Percentiles rank a stretch among this genome's conserved stretches.
Evolutionary conservation across 2,329 filamentous ascomycete species (phyloP).

Genomic region (Xylariaceae sp.): DNA sequence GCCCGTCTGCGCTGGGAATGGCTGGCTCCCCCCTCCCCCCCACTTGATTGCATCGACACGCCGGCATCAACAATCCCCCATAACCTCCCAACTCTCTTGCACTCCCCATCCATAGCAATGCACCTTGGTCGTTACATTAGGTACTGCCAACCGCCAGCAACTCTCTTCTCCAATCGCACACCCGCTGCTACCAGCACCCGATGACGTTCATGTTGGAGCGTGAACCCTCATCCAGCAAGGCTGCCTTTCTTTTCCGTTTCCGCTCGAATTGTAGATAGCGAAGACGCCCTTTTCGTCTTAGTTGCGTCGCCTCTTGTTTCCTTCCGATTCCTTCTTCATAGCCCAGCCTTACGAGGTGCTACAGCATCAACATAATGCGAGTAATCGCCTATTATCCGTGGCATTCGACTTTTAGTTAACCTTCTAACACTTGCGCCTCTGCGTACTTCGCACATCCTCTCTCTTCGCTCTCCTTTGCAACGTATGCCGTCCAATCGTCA

Average conservation of each 20-base stretch:
- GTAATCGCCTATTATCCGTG: conserved; percentile 31
- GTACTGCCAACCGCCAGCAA: conserved; percentile 10
- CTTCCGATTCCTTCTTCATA: neutral
- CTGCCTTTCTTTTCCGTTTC: conserved; percentile 16
- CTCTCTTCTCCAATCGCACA: conserved; percentile 3
- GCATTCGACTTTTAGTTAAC: conserved; percentile 33
- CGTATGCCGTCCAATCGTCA: conserved; percentile 21
- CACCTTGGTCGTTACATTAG: conserved; percentile 3
- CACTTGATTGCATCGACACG: conserved; percentile 30
- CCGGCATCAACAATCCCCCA: conserved; percentile 24
- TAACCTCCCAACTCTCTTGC: conserved; percentile 18
- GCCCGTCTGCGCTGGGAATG: neutral
- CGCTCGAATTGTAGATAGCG: neutral
- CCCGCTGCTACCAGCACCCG: conserved; percentile 10
- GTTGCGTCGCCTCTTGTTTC: conserved; percentile 11
- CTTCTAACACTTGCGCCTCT: conserved; percentile 18
- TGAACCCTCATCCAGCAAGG: conserved; percentile 11
- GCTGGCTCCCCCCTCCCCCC: conserved; percentile 22
- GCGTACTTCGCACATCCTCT: conserved; percentile 12
- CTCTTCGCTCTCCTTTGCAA: conserved; percentile 16
- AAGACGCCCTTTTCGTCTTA: neutral
- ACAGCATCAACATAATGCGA: conserved; percentile 33
- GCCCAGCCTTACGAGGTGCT: conserved; percentile 22
- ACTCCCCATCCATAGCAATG: conserved; percentile 20
- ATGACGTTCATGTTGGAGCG: conserved; percentile 9